Percentiles rank a stretch among this genome's conserved stretches.
These are phyloP conservation scores for Pseudohalonectria lignicola DNA, from an alignment of 2,329 filamentous ascomycete genomes.

Conservation along the genomic window DNA sequence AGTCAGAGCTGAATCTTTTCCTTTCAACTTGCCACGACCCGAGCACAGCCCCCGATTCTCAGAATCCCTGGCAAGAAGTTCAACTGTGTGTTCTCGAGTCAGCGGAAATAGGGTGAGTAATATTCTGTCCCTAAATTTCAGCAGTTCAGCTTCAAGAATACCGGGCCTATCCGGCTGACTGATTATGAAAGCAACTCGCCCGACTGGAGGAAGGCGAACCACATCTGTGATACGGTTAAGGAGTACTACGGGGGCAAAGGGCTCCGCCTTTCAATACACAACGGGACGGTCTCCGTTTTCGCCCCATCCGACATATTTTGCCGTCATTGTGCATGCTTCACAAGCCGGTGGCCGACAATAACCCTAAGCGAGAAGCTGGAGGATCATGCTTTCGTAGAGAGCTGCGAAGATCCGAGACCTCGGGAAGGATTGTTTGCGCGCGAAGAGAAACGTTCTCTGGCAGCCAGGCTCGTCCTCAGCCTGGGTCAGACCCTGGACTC, in stretches of 20 bases:
- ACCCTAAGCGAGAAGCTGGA: not conserved
- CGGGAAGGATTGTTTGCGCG: not conserved
- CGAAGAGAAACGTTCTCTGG: not conserved
- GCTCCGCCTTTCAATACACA: not conserved
- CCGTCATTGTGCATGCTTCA: not conserved
- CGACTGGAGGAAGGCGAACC: too few species aligned
- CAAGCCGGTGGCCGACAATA: not conserved
- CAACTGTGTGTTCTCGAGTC: not conserved
- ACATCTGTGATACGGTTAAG: too few species aligned
- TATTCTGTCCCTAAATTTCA: not conserved
- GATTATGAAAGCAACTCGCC: not conserved
- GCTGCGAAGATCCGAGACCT: not conserved
- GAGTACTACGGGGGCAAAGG: not conserved
- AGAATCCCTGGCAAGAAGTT: not conserved
- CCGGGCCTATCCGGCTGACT: not conserved
- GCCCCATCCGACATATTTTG: not conserved
- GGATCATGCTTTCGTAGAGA: not conserved
- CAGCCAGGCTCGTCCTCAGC: not conserved
- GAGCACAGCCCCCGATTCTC: not conserved
- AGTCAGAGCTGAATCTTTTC: not conserved
- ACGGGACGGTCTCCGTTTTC: not conserved
- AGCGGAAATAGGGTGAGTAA: not conserved
- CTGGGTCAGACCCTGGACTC: not conserved
- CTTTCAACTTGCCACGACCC: not conserved
- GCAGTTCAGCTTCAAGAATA: not conserved